Base-by-base conservation (phyloP, 805 yeast species). In the Priceomyces carsonii region DNA sequence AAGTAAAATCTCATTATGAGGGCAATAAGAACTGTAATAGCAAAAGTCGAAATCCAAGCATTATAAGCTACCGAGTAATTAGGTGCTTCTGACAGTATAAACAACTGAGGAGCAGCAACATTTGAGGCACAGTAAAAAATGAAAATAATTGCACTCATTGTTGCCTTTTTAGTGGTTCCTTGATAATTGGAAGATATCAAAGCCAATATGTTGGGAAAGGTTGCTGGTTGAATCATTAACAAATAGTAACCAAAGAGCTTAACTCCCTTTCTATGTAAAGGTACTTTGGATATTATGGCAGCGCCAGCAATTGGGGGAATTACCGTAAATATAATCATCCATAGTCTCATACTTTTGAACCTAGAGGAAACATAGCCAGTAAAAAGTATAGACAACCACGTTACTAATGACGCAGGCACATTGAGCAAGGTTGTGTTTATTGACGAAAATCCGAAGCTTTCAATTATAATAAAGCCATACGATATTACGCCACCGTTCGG, bases 371-470 rank as follows among this genome's bases (percentile, higher is more conserved):
- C n/a, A 29, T 12, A 35, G 8, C 43, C 42, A 7, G 40, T 16
- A 17, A 23, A 18, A 9, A 39, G 34, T 3, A 39, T 39, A 14
- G 45, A 30, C 10, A 35, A 20, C 38, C 40, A 35, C 3, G 43
- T 28, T 8, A 42, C 29, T 17, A 38, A 22, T 19, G 40, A 35
- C 2, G 28, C 25, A 6, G 45, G 45, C 2, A 42, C 40, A 32
- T 32, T 27, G 29, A 58, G 55, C 2, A 54, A 47, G 7, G 59
- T 59, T 32, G 55, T 38, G 36, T 55, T 56, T 29, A 56, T 43
- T 5, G 47, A 15, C 14, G 36, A 20, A 46, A 55, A 66, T 1
- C 69, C 69, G 41, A 57, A 63, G 16, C 60, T 57, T 29, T 40
- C 42, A 15, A 67, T 45, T 19, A 66, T 40, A 8, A 66, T 53